Evolutionary conservation across 352 stramenopile genomes (phyloP), one percentile per base, ranked within the genome.

Genomic region (Pythium chondricola): DNA sequence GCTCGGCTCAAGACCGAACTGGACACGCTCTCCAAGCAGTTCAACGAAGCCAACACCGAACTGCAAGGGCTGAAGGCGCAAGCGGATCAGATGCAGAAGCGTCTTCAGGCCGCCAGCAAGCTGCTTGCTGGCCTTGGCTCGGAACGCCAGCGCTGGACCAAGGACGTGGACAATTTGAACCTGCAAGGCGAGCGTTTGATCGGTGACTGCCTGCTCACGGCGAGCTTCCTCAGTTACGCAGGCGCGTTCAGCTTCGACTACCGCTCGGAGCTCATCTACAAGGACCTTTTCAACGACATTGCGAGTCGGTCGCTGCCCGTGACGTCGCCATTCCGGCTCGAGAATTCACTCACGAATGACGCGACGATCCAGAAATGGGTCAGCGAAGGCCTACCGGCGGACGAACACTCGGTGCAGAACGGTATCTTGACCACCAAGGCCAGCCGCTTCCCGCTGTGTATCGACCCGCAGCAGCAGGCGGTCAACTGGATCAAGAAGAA

Each of bases 401-500:
- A 98, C 47, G 88, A 97, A 42, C 92, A 98, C 68, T 97, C 85
- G 6, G 83, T 98, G 6, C 89, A 98, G 51, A 98, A 98, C 53
- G 93, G 92, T 41, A 98, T 98, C 41, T 52, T 98, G 20, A 98
- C 93, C 0, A 97, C 89, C 0, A 96, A 95, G 35, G 81, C 85
- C 2, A 96, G 82, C 53, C 86, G 93, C 8, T 98, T 98, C 60
- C 93, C 93, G 16, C 58, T 98, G 31, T 98, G 93, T 50, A 97
- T 98, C 42, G 93, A 98, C 44, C 93, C 93, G 16, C 93, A 98
- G 52, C 91, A 98, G 60, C 93, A 98, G 53, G 93, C 93, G 7
- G 92, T 98, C 30, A 91, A 72, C 20, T 98, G 93, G 93, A 98
- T 98, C 68, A 98, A 98, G 67, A 92, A 93, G 52, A 97, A 90